These are phyloP conservation scores for Psilocybe sp. DNA, from an alignment of 768 basidiomycete genomes.

Conservation along the genomic window DNA sequence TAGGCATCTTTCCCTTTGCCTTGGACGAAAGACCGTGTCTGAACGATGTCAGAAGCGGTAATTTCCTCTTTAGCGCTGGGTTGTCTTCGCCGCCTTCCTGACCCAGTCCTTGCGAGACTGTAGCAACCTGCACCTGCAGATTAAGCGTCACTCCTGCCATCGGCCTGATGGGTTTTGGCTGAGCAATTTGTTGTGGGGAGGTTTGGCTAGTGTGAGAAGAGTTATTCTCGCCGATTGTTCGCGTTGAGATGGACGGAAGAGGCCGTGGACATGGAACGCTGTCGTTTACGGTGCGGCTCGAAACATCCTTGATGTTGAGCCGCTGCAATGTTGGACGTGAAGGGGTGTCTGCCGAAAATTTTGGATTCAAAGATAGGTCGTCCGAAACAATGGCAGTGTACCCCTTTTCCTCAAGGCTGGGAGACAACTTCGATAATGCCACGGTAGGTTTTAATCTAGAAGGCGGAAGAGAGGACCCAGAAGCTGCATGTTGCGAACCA, in stretches of 20 bases:
- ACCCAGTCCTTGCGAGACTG: conserved; percentile 6
- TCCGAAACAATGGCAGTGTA: too few relatives aligned
- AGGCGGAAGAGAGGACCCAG: too few relatives aligned
- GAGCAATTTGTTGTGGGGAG: conserved; percentile 9
- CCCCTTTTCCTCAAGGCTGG: too few relatives aligned
- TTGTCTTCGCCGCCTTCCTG: conserved; percentile 3
- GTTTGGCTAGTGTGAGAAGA: neutral
- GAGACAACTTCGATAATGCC: too few relatives aligned
- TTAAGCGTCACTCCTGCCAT: conserved; percentile 19
- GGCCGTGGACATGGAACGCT: neutral
- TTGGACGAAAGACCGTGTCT: conserved; percentile 8
- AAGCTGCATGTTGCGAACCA: too few relatives aligned
- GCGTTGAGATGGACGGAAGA: conserved; percentile 1
- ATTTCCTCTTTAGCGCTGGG: conserved; percentile 11
- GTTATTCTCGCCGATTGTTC: neutral
- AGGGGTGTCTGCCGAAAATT: too few relatives aligned
- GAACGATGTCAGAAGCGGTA: conserved; percentile 6
- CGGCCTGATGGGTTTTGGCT: conserved; percentile 22
- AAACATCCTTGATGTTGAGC: too few relatives aligned
- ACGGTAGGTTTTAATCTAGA: too few relatives aligned
- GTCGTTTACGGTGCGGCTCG: too few relatives aligned
- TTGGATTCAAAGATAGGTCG: too few relatives aligned
- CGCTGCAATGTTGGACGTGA: too few relatives aligned
- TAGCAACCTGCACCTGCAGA: conserved; percentile 19
- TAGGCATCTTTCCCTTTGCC: conserved; percentile 8